Percentiles rank a stretch among this genome's conserved stretches.
Conservation (phyloP, 1,139 yeast genomes). For the Starmera stellimalicola region DNA sequence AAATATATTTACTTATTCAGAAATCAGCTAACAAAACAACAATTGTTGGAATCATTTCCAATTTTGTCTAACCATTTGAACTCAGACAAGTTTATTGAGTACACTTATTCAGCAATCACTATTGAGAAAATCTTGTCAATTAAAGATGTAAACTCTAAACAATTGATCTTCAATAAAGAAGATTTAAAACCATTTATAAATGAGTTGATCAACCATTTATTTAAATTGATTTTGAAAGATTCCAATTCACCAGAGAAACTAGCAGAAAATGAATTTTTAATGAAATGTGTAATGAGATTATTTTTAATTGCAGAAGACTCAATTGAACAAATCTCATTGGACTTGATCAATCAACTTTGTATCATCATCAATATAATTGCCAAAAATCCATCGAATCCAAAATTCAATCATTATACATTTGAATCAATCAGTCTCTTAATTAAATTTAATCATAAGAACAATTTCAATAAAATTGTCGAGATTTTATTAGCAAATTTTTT, state of each 20-base stretch:
- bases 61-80: conserved; percentile 60
- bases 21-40: conserved; percentile 85
- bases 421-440: conserved; percentile 78
- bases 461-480: conserved; percentile 39
- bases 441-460: conserved; percentile 34
- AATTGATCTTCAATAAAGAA: conserved; percentile 53
- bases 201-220: conserved; percentile 52
- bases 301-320: conserved; percentile 67
- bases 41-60: conserved; percentile 74
- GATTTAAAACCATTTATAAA: conserved; percentile 57
- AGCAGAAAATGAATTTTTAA: conserved; percentile 89
- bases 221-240: conserved; percentile 53
- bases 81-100: conserved; percentile 65
- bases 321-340: conserved; percentile 31
- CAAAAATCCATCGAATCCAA: conserved; percentile 91
- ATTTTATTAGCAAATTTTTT: conserved; percentile 60
- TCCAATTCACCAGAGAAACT: conserved; percentile 72
- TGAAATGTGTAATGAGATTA: conserved; percentile 83
- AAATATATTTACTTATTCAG: conserved; percentile 84
- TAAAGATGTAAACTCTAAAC: conserved; percentile 40
- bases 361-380: conserved; percentile 62
- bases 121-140: conserved; percentile 80
- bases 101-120: conserved; percentile 89
- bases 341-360: conserved; percentile 53
- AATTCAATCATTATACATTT: conserved; percentile 82